Conservation (phyloP, 1,284 basidiomycete genomes). For the Cutaneotrichosporon sp. region DNA sequence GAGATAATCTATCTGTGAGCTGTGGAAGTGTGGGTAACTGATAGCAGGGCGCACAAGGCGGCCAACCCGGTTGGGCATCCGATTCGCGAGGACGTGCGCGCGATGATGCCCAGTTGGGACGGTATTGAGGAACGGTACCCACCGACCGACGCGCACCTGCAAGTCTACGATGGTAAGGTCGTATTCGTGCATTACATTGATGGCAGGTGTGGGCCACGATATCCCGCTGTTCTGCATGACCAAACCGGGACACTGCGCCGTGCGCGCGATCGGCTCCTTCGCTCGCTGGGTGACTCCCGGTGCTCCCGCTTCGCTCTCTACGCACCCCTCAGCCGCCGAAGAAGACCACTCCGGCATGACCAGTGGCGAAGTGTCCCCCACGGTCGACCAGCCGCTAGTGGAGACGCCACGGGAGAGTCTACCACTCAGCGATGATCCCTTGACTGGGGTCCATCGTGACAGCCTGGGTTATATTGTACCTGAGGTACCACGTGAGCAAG, state of each 20-base stretch:
- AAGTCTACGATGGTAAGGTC: constrained; percentile 59
- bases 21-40: constrained; percentile 58
- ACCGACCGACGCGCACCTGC: constrained; percentile 87
- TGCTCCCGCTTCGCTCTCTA: not conserved
- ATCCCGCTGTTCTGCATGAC: constrained; percentile 81
- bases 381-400: not conserved
- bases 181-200: not conserved
- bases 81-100: constrained; percentile 61
- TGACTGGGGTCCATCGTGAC: not conserved
- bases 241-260: constrained; percentile 57
- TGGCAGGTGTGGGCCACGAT: constrained; percentile 56
- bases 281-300: constrained; percentile 51
- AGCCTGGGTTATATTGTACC: not conserved
- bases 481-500: not conserved
- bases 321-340: not conserved
- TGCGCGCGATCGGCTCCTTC: constrained; percentile 52
- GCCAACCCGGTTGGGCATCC: constrained; percentile 76
- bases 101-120: constrained; percentile 65
- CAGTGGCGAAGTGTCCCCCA: not conserved
- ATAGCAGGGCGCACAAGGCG: constrained; percentile 80
- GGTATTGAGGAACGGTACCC: constrained; percentile 64
- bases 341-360: not conserved
- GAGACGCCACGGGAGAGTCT: not conserved
- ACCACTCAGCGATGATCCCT: not conserved
- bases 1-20: constrained; percentile 83